These are phyloP conservation scores for Aspergillus flavus DNA, from an alignment of 2,329 filamentous ascomycete genomes.

Conservation along the genomic window DNA sequence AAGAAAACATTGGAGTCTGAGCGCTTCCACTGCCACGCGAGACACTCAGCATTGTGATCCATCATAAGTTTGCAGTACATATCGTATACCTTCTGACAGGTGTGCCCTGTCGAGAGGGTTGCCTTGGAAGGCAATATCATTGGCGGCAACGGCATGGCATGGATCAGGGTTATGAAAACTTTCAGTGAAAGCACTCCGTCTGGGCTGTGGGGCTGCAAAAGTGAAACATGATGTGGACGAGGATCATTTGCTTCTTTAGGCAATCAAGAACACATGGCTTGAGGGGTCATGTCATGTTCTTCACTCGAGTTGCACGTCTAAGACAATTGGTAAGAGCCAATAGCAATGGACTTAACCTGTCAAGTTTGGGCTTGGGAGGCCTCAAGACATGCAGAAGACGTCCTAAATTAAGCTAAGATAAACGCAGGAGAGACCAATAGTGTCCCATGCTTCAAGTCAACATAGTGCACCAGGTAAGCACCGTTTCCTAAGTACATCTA, in stretches of 20 bases:
- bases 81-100: neutral
- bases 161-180: neutral
- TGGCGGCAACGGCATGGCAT: neutral
- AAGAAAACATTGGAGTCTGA: neutral
- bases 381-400: neutral
- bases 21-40: neutral
- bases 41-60: neutral
- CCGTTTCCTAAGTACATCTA: neutral
- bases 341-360: neutral
- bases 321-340: neutral
- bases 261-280: neutral
- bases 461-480: neutral
- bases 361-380: neutral
- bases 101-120: neutral
- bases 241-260: neutral
- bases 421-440: neutral
- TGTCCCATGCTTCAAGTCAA: neutral
- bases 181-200: neutral
- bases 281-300: neutral
- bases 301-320: neutral
- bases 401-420: neutral
- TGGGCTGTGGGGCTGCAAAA: neutral
- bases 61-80: neutral
- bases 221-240: neutral
- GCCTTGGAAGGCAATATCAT: neutral